phyloP scores from a whole-genome alignment of 352 stramenopile species.

The Globisporangium viniferum region DNA sequence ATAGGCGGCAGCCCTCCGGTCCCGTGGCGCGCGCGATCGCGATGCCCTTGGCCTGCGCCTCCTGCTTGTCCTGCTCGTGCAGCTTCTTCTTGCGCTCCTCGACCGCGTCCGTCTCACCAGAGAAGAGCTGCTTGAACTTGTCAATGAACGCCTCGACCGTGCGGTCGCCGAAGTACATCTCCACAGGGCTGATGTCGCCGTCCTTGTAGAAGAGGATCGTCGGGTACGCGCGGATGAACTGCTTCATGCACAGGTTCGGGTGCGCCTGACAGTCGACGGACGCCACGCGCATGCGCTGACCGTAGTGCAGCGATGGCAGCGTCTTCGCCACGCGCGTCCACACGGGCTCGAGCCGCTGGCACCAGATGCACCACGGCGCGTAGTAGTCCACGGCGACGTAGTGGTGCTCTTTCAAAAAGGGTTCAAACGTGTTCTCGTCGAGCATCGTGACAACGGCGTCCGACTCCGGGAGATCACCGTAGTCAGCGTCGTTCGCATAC shows the following conservation, averaged over 20 bases:
- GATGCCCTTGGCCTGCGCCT: conserved; percentile 49
- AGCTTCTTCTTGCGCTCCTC: conserved; percentile 91
- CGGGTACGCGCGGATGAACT: conserved; percentile 96
- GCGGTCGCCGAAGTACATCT: conserved; percentile 95
- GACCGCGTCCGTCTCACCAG: conserved; percentile 64
- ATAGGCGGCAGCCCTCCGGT: conserved; percentile 76
- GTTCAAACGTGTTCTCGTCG: conserved; percentile 87
- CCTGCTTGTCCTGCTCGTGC: conserved; percentile 92
- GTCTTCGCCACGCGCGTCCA: conserved; percentile 95
- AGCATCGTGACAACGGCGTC: conserved; percentile 75
- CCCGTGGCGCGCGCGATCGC: conserved; percentile 61
- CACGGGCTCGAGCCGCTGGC: conserved; percentile 94
- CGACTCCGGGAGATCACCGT: conserved; percentile 71
- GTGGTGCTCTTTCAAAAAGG: conserved; percentile 91
- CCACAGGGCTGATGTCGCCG: conserved; percentile 86
- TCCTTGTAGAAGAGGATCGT: conserved; percentile 96
- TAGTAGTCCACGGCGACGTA: conserved; percentile 97
- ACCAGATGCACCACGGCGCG: conserved; percentile 97
- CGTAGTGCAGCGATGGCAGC: conserved; percentile 80
- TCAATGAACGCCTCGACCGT: conserved; percentile 89
- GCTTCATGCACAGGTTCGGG: conserved; percentile 90
- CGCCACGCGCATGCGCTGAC: conserved; percentile 75
- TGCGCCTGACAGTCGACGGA: conserved; percentile 94
- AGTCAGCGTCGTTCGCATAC: conserved; percentile 60
- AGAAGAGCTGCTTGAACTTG: conserved; percentile 90